Percentiles rank a stretch among this genome's conserved stretches.
Evolutionary conservation across 163 green algal species (phyloP).

Genomic region (Scenedesmus sp.): DNA sequence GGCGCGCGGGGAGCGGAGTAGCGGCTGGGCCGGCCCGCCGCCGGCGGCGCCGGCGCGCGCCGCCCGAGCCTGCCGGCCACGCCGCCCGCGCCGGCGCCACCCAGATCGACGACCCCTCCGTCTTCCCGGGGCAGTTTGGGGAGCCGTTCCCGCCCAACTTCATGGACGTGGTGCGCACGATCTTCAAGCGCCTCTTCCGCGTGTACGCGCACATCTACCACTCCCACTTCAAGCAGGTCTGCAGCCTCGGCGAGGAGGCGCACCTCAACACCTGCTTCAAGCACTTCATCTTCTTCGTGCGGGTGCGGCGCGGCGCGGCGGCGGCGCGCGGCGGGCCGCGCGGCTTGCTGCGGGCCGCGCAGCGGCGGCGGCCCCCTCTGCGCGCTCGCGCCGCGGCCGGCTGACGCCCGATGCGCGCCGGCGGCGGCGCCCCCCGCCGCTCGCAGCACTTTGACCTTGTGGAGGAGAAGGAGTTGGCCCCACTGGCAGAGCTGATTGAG

Average conservation of each 20-base stretch:
- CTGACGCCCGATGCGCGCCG: too few species aligned
- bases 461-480: constrained; percentile 92
- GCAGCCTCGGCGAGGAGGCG: constrained; percentile 88
- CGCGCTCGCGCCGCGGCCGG: not conserved
- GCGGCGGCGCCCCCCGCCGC: not conserved
- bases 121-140: constrained; percentile 93
- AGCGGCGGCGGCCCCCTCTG: not conserved
- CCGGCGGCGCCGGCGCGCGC: too few species aligned
- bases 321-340: too few species aligned
- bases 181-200: constrained; percentile 98
- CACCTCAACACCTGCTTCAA: constrained; percentile 99
- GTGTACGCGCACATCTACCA: constrained; percentile 99
- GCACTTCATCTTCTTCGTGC: constrained; percentile 98
- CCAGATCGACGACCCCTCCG: constrained; percentile 89
- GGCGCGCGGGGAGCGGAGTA: too few species aligned
- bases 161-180: constrained; percentile 80
- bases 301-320: constrained; percentile 61
- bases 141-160: constrained; percentile 92
- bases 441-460: constrained; percentile 94
- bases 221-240: constrained; percentile 93
- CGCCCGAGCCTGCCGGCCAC: too few species aligned
- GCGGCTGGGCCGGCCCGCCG: too few species aligned
- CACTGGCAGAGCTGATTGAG: constrained; percentile 96
- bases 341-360: not conserved
- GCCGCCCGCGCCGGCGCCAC: too few species aligned